Evolutionary conservation across 306 rosid genomes (phyloP).

Genomic region (Psophocarpus tetragonolobus): DNA sequence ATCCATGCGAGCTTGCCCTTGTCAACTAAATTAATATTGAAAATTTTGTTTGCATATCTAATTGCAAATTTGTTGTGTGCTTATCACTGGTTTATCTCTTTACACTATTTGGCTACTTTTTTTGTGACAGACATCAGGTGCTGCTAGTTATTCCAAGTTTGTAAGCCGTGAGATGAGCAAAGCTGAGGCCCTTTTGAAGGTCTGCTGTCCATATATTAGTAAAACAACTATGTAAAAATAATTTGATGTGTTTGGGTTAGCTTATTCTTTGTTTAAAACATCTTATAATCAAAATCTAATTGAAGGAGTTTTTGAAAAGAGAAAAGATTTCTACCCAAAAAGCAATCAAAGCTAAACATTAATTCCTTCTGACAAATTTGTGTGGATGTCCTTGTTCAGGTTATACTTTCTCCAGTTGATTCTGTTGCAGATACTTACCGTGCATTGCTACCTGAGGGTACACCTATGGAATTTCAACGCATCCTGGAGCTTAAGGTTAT

Average conservation of each 20-base stretch:
- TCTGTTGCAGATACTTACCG: conserved; percentile 97
- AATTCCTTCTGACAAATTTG: conserved; percentile 15
- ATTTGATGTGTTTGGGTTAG: conserved; percentile 1
- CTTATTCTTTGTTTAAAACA: not conserved
- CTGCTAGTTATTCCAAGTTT: conserved; percentile 91
- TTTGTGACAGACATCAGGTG: conserved; percentile 75
- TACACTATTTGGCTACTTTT: conserved; percentile 21
- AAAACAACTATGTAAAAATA: not conserved
- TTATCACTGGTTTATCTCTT: conserved; percentile 9
- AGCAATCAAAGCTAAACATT: conserved; percentile 4
- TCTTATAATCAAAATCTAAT: not conserved
- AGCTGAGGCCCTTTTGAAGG: conserved; percentile 99
- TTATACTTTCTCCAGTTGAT: conserved; percentile 92
- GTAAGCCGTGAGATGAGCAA: conserved; percentile 99
- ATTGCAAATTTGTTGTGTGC: conserved; percentile 2
- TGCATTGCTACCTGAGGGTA: conserved; percentile 97
- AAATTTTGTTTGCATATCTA: conserved; percentile 12
- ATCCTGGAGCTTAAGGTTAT: conserved; percentile 95
- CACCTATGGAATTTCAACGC: conserved; percentile 97
- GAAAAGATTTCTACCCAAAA: not conserved
- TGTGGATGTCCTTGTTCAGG: conserved; percentile 51
- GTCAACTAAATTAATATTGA: conserved; percentile 11
- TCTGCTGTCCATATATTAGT: conserved; percentile 38
- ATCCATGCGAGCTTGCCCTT: not conserved
- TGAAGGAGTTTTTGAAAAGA: not conserved